These are phyloP conservation scores for Xylariaceae sp. DNA, from an alignment of 2,329 filamentous ascomycete species.

Conservation along the genomic window DNA sequence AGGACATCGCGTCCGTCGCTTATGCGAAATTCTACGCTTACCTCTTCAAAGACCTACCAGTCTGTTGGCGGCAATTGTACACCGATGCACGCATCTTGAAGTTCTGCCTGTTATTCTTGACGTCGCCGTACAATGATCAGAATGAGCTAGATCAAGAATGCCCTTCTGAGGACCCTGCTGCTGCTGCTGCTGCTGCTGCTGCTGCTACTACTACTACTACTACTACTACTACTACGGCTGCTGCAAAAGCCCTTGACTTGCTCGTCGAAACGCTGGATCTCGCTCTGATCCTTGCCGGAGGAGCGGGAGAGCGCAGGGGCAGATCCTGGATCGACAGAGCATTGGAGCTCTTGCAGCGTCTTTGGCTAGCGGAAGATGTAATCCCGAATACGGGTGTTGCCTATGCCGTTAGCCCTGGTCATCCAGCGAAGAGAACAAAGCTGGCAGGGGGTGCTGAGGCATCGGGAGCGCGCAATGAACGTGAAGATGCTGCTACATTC, in stretches of 20 bases:
- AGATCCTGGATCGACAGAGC: slow-evolving; percentile 46
- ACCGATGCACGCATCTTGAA: slow-evolving; percentile 64
- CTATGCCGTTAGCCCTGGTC: neutral
- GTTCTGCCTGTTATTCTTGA: slow-evolving; percentile 39
- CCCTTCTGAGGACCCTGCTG: slow-evolving; percentile 11
- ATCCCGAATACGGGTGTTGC: neutral
- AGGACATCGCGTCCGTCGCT: slow-evolving; percentile 53
- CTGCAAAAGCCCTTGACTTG: slow-evolving; percentile 38
- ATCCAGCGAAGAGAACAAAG: slow-evolving; percentile 21
- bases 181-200: neutral
- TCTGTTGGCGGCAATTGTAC: slow-evolving; percentile 65
- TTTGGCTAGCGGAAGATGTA: slow-evolving; percentile 7
- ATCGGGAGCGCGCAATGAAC: neutral
- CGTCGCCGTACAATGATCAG: slow-evolving; percentile 13
- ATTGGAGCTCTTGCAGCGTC: slow-evolving; percentile 37
- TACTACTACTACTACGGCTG: too few species aligned
- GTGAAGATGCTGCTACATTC: slow-evolving; percentile 23
- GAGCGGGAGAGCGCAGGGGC: slow-evolving; percentile 47
- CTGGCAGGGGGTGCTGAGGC: neutral
- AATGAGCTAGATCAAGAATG: neutral
- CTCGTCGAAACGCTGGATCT: slow-evolving; percentile 66
- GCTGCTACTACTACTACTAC: too few species aligned
- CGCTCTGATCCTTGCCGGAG: slow-evolving; percentile 69
- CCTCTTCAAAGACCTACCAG: slow-evolving; percentile 59
- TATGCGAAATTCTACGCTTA: slow-evolving; percentile 65